A percentile compares a stretch with the other conserved stretches of the same genome.
phyloP scores from a whole-genome alignment of 306 rosid genomes.

The Prunus campanulata region DNA sequence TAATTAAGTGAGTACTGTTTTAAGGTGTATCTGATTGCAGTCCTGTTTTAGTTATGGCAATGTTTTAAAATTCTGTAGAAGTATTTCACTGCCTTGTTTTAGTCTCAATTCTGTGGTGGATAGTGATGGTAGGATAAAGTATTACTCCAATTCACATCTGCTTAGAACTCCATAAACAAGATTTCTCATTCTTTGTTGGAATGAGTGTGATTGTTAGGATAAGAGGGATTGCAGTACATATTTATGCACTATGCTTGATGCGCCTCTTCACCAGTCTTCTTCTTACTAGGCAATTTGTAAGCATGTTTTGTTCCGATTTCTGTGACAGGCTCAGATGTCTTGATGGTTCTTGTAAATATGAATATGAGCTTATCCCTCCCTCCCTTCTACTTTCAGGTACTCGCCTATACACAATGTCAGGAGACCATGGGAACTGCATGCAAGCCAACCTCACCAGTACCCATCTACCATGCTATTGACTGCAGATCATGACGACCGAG shows the following conservation, averaged over 20 bases:
- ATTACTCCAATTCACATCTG: background rate
- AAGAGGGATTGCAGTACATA: background rate
- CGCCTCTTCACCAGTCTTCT: background rate
- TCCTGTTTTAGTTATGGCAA: background rate
- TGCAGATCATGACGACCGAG: constrained; percentile 98
- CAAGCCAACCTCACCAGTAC: constrained; percentile 54
- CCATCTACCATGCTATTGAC: constrained; percentile 91
- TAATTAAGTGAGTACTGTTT: constrained; percentile 64
- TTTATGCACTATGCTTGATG: background rate
- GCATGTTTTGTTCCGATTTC: background rate
- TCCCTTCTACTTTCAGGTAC: constrained; percentile 49
- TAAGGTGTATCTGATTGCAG: background rate
- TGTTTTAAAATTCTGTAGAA: background rate
- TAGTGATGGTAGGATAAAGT: background rate
- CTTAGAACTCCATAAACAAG: background rate
- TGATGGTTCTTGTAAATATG: background rate
- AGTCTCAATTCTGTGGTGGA: background rate
- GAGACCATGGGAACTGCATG: constrained; percentile 80
- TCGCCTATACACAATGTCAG: constrained; percentile 90
- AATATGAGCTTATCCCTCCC: background rate
- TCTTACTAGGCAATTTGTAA: background rate
- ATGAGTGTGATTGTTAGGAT: background rate
- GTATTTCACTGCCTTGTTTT: background rate
- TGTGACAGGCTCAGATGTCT: background rate
- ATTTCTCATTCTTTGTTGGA: background rate